Evolutionary conservation across 345 rosid genomes (phyloP).

Genomic region (Eucalyptus sideroxylon): DNA sequence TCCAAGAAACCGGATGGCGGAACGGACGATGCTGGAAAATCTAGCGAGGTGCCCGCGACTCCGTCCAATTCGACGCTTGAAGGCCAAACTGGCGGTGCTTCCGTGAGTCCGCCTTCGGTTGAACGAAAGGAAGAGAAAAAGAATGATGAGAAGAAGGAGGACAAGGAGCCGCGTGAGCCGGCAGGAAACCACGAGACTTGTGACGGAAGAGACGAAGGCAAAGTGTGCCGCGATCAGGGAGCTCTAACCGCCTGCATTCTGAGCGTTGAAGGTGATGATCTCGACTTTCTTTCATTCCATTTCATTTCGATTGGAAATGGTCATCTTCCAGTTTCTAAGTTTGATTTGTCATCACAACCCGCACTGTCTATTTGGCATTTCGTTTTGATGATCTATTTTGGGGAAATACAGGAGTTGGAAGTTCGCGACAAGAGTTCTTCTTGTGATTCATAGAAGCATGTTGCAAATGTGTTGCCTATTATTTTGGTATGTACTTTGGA

Average conservation of each 20-base stretch:
- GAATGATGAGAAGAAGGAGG: slow-evolving; percentile 5
- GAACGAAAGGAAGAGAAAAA: background rate
- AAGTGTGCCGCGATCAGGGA: slow-evolving; percentile 17
- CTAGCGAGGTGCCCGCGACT: background rate
- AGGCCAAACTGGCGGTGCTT: slow-evolving; percentile 1
- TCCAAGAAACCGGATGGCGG: background rate
- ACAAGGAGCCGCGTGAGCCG: slow-evolving; percentile 9
- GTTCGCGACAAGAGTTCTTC: background rate
- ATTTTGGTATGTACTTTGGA: background rate
- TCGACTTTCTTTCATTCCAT: background rate
- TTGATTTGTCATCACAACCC: background rate
- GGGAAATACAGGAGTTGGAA: background rate
- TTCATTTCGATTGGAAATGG: background rate
- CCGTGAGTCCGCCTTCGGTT: slow-evolving; percentile 6
- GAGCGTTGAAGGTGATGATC: slow-evolving; percentile 1
- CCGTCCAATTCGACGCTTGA: background rate
- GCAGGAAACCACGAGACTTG: slow-evolving; percentile 24
- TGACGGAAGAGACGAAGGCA: slow-evolving; percentile 6
- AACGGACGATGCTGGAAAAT: background rate
- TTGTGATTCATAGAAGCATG: background rate
- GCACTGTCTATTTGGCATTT: background rate
- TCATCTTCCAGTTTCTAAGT: background rate
- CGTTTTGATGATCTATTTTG: background rate
- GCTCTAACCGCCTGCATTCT: slow-evolving; percentile 46
- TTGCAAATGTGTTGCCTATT: background rate